phyloP scores from a whole-genome alignment of 2,329 filamentous ascomycete genomes.

The Fusarium keratoplasticum region DNA sequence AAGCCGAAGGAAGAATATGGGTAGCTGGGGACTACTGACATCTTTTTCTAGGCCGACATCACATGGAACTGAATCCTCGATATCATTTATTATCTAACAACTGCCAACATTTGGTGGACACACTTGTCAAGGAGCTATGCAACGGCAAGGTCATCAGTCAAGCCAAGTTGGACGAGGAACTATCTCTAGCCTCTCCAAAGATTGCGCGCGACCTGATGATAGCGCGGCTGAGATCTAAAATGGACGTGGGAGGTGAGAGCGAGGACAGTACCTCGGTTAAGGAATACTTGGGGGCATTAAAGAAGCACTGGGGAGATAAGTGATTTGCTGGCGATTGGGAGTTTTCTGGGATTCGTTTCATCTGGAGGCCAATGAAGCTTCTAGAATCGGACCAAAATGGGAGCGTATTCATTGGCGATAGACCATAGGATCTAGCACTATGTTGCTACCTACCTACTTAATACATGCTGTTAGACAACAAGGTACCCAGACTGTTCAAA shows the following conservation, averaged over 20 bases:
- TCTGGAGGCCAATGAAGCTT: background rate
- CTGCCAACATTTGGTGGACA: slow-evolving; percentile 41
- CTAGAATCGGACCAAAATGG: background rate
- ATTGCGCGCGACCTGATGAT: slow-evolving; percentile 42
- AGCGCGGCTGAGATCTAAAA: slow-evolving; percentile 31
- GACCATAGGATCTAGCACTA: background rate
- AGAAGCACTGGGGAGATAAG: slow-evolving; percentile 20
- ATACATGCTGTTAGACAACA: background rate
- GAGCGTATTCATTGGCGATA: background rate
- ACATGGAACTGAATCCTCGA: slow-evolving; percentile 28
- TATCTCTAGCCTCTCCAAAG: slow-evolving; percentile 33
- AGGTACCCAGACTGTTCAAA: background rate
- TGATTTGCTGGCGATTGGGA: background rate
- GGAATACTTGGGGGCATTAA: slow-evolving; percentile 34
- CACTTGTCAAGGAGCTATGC: slow-evolving; percentile 41
- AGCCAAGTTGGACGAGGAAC: slow-evolving; percentile 39
- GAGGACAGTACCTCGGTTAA: slow-evolving; percentile 37
- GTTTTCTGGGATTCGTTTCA: background rate
- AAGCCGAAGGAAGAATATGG: background rate
- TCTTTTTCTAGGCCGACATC: slow-evolving; percentile 13
- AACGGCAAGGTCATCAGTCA: slow-evolving; percentile 42
- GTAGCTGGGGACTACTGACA: background rate
- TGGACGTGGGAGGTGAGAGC: slow-evolving; percentile 29
- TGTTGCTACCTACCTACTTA: background rate
- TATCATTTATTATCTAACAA: slow-evolving; percentile 40